Percentiles rank a stretch among this genome's conserved stretches.
These are phyloP conservation scores for Beauveria brongniartii DNA, from an alignment of 2,329 filamentous ascomycete species.

Conservation along the genomic window DNA sequence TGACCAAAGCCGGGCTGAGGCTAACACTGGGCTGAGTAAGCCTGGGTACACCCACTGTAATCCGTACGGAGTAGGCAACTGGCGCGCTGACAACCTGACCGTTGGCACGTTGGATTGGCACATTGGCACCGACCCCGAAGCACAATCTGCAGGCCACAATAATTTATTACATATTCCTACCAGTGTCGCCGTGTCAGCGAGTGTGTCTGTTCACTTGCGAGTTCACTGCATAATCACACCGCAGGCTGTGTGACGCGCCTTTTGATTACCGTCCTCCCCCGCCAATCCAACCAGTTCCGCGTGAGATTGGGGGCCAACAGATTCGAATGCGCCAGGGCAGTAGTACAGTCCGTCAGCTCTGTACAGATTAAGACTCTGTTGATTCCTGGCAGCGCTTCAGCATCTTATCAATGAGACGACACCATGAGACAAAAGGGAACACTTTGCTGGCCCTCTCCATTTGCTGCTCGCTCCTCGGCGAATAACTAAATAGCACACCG, in stretches of 20 bases:
- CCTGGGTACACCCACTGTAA: neutral
- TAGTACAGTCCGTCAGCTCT: neutral
- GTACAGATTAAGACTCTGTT: neutral
- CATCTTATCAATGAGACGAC: neutral
- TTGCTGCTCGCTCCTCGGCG: neutral
- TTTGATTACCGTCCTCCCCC: neutral
- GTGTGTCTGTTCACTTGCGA: neutral
- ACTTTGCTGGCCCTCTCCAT: neutral
- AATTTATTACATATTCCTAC: neutral
- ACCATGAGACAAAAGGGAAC: neutral
- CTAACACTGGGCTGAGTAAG: conserved; percentile 6
- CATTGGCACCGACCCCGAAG: neutral
- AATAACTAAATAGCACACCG: neutral
- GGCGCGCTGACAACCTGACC: neutral
- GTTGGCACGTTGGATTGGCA: neutral
- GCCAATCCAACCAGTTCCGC: neutral
- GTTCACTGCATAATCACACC: neutral
- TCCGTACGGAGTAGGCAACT: too few species aligned
- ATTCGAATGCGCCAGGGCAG: neutral
- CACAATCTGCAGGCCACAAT: neutral
- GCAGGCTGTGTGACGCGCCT: neutral
- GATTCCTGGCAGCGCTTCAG: neutral
- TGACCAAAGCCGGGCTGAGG: conserved; percentile 7
- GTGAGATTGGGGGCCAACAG: neutral
- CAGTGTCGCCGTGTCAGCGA: too few species aligned